A percentile compares a stretch with the other conserved stretches of the same genome.
Evolutionary conservation across 331 rosid genomes (phyloP).

Genomic region (Spiraea crenata): DNA sequence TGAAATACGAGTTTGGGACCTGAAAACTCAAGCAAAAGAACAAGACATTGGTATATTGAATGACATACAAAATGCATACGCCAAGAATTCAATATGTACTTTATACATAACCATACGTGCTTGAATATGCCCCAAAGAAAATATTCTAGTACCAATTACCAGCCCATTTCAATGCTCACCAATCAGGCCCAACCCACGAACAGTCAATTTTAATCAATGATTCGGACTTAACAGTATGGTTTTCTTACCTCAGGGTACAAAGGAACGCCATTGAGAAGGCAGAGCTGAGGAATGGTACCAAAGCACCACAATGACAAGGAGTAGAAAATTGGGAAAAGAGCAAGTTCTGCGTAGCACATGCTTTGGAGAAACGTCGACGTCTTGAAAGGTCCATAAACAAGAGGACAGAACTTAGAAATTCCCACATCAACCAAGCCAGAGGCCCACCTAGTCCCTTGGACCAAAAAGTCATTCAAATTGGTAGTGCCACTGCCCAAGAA

Average conservation of each 20-base stretch:
- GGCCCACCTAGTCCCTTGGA: constrained; percentile 68
- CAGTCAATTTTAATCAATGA: too few species aligned
- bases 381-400: constrained; percentile 43
- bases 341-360: constrained; percentile 53
- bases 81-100: too few species aligned
- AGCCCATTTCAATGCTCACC: too few species aligned
- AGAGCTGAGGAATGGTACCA: constrained; percentile 67
- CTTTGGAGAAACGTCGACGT: constrained; percentile 46
- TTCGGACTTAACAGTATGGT: background rate
- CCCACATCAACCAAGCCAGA: constrained; percentile 62
- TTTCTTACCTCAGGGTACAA: constrained; percentile 64
- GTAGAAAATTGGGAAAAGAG: constrained; percentile 43
- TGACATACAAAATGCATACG: background rate
- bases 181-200: too few species aligned
- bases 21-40: background rate
- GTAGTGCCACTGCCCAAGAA: constrained; percentile 60
- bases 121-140: too few species aligned
- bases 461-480: constrained; percentile 54
- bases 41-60: background rate
- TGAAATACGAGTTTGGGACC: background rate
- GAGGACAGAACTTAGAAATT: constrained; percentile 57
- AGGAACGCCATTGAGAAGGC: constrained; percentile 48
- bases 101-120: too few species aligned
- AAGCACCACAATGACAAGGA: constrained; percentile 62
- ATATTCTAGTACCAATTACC: too few species aligned